These are phyloP conservation scores for Malassezia nana DNA, from an alignment of 1,284 basidiomycete species.

Conservation along the genomic window DNA sequence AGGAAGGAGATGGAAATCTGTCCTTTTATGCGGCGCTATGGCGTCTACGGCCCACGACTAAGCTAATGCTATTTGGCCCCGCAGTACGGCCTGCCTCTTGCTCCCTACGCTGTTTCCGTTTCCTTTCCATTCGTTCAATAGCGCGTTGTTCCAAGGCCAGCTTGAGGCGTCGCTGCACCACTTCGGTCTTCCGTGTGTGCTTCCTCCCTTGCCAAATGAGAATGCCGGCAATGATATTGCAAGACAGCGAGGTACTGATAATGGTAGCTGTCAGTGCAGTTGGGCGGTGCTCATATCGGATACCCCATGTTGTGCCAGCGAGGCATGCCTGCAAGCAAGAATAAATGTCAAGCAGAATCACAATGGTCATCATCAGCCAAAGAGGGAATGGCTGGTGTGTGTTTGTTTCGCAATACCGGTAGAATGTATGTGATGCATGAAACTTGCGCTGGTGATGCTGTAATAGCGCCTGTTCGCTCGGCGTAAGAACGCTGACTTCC, in stretches of 20 bases:
- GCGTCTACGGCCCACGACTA: no score
- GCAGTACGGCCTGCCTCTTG: neutral
- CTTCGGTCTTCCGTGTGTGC: constrained; percentile 65
- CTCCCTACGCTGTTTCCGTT: neutral
- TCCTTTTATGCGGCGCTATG: no score
- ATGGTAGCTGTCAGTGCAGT: constrained; percentile 58
- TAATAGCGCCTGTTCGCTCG: constrained; percentile 37
- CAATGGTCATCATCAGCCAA: constrained; percentile 40
- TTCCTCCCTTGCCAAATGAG: constrained; percentile 69
- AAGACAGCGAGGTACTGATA: constrained; percentile 66
- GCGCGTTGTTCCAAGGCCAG: constrained; percentile 56
- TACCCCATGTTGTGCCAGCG: constrained; percentile 66
- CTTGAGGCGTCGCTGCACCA: constrained; percentile 63
- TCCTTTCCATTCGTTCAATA: constrained; percentile 20
- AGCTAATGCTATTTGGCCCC: neutral
- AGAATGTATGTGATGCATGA: constrained; percentile 57
- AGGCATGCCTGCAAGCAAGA: constrained; percentile 54
- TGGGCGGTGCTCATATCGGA: constrained; percentile 51
- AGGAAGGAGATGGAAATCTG: neutral
- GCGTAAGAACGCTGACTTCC: constrained; percentile 39
- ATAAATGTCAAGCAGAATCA: constrained; percentile 38
- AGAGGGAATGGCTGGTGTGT: constrained; percentile 66
- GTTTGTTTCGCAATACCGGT: constrained; percentile 71
- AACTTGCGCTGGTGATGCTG: constrained; percentile 44
- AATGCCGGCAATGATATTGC: constrained; percentile 68